Percentiles rank a stretch among this genome's conserved stretches.
phyloP scores from a whole-genome alignment of 495 filamentous ascomycete genomes.

The Penicillium egyptiacum region DNA sequence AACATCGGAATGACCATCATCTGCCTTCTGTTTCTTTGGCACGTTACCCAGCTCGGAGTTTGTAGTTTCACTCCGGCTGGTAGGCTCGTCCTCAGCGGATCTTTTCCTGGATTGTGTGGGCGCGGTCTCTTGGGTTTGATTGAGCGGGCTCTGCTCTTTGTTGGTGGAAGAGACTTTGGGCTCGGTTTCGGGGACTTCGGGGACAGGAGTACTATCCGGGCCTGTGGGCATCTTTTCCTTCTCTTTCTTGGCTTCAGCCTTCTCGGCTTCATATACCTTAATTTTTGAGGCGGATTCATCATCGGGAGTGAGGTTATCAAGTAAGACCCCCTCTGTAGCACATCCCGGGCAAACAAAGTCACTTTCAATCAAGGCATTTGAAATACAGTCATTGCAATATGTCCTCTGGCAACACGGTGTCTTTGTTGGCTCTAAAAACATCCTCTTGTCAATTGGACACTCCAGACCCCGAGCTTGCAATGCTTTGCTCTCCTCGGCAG shows the following conservation, averaged over 20 bases:
- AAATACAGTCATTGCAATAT: slow-evolving; percentile 99
- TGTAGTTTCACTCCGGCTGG: slow-evolving; percentile 21
- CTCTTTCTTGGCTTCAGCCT: slow-evolving; percentile 57
- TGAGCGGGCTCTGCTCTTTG: slow-evolving; percentile 37
- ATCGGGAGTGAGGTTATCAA: slow-evolving; percentile 86
- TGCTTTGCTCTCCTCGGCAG: slow-evolving; percentile 71
- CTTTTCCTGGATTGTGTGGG: slow-evolving; percentile 65
- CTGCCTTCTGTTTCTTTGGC: slow-evolving; percentile 38
- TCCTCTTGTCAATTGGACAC: slow-evolving; percentile 92
- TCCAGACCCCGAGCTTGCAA: slow-evolving; percentile 83
- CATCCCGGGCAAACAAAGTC: slow-evolving; percentile 95
- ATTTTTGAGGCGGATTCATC: slow-evolving; percentile 75
- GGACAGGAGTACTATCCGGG: slow-evolving; percentile 28
- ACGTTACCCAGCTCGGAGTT: slow-evolving; percentile 22
- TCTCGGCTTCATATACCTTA: slow-evolving; percentile 73
- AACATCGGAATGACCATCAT: slow-evolving; percentile 22
- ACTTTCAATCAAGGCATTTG: slow-evolving; percentile 93
- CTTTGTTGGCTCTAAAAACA: slow-evolving; percentile 97
- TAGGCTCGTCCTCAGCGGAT: slow-evolving; percentile 69
- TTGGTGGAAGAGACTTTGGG: slow-evolving; percentile 11
- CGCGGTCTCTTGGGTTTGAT: slow-evolving; percentile 31
- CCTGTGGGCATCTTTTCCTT: slow-evolving; percentile 56
- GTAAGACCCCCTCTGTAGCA: slow-evolving; percentile 81
- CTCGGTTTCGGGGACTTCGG: slow-evolving; percentile 31
- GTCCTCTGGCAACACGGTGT: slow-evolving; percentile 96